phyloP scores from a whole-genome alignment of 192 early-diverging fungal species.

The Podila horticola region DNA sequence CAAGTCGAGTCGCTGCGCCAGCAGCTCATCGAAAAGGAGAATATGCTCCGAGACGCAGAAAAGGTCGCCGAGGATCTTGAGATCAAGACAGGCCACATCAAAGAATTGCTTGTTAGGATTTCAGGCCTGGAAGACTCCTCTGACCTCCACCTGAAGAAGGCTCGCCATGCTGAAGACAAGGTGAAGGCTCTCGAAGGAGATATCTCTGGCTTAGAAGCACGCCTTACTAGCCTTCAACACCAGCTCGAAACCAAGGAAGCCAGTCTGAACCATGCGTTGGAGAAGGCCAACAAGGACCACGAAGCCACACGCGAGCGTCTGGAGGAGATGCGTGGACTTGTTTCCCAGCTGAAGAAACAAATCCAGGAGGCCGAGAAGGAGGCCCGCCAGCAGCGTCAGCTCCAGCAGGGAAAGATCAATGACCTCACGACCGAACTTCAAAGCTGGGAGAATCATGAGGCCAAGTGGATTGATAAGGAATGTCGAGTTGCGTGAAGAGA shows the following conservation, averaged over 20 bases:
- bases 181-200: slow-evolving; percentile 13
- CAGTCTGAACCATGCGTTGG: not conserved
- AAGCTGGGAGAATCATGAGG: slow-evolving; percentile 35
- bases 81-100: slow-evolving; percentile 4
- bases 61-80: slow-evolving; percentile 4
- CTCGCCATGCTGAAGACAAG: slow-evolving; percentile 9
- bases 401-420: slow-evolving; percentile 10
- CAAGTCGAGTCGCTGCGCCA: slow-evolving; percentile 24
- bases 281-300: slow-evolving; percentile 11
- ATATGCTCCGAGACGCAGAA: not conserved
- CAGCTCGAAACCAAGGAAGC: slow-evolving; percentile 14
- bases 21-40: slow-evolving; percentile 4
- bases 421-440: slow-evolving; percentile 7
- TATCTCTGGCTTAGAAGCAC: not conserved
- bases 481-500: not conserved
- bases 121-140: slow-evolving; percentile 8
- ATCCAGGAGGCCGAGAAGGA: slow-evolving; percentile 13
- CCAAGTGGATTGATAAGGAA: slow-evolving; percentile 25
- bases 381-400: not conserved
- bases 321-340: not conserved
- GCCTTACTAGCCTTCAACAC: slow-evolving; percentile 4
- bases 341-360: slow-evolving; percentile 6
- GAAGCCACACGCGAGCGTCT: not conserved
- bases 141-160: not conserved
- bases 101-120: slow-evolving; percentile 15